phyloP scores from a whole-genome alignment of 768 basidiomycete genomes.

The Steccherinum ochraceum region DNA sequence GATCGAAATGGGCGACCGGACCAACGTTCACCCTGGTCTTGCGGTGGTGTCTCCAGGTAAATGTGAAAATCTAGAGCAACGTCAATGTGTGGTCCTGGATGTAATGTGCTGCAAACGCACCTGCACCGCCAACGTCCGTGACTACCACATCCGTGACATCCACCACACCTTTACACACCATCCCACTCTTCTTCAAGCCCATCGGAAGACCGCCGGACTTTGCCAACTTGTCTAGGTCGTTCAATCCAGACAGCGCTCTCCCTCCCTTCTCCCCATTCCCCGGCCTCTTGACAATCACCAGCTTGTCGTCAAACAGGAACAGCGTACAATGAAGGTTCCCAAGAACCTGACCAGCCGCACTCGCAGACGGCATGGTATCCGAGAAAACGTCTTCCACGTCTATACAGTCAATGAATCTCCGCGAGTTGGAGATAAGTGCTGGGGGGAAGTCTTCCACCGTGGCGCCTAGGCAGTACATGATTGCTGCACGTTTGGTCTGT shows the following conservation, averaged over 20 bases:
- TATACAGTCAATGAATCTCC: constrained; percentile 85
- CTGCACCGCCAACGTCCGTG: constrained; percentile 79
- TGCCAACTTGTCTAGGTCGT: constrained; percentile 69
- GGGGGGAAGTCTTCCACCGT: constrained; percentile 91
- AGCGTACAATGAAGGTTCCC: constrained; percentile 75
- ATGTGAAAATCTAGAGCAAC: constrained; percentile 66
- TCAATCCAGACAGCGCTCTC: constrained; percentile 64
- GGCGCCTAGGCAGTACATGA: constrained; percentile 78
- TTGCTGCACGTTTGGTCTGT: constrained; percentile 82
- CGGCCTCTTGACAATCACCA: constrained; percentile 86
- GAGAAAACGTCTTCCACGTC: constrained; percentile 81
- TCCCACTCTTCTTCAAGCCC: constrained; percentile 64
- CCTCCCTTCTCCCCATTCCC: constrained; percentile 72
- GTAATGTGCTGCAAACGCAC: constrained; percentile 35
- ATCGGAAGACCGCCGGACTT: constrained; percentile 56
- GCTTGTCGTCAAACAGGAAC: constrained; percentile 91
- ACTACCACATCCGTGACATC: constrained; percentile 81
- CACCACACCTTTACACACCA: constrained; percentile 79
- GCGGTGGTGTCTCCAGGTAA: constrained; percentile 77
- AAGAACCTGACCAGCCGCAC: constrained; percentile 4
- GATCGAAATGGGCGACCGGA: constrained; percentile 80
- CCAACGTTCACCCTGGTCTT: constrained; percentile 83
- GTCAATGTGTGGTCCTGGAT: not conserved
- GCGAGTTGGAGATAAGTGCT: constrained; percentile 80
- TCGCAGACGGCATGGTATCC: constrained; percentile 37